A percentile compares a stretch with the other conserved stretches of the same genome.
Conservation (phyloP, 2,329 filamentous ascomycete species). For the Aspergillus unguis region DNA sequence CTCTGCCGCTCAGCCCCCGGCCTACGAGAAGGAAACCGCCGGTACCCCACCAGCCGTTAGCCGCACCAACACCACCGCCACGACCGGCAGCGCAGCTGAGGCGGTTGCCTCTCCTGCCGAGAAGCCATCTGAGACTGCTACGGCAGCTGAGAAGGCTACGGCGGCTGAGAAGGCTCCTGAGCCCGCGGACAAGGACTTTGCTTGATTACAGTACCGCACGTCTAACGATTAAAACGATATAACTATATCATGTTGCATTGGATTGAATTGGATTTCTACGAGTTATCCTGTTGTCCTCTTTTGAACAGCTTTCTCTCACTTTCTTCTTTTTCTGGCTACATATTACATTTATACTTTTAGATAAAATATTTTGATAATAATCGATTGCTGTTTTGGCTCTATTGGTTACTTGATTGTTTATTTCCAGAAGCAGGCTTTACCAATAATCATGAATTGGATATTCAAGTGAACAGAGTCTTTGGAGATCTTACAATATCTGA, state of each 20-base stretch:
- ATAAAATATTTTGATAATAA: too few relatives aligned
- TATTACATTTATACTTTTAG: too few relatives aligned
- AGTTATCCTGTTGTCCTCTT: too few relatives aligned
- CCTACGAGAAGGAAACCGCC: conserved; percentile 25
- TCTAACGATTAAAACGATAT: not conserved
- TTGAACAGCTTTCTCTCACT: too few relatives aligned
- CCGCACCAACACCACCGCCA: conserved; percentile 10
- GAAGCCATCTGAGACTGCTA: conserved; percentile 4
- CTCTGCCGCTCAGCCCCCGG: conserved; percentile 19
- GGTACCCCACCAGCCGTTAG: conserved; percentile 8
- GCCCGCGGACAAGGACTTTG: too few relatives aligned
- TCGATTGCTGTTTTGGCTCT: too few relatives aligned
- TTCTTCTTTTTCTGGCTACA: too few relatives aligned
- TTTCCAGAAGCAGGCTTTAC: too few relatives aligned
- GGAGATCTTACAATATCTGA: too few relatives aligned
- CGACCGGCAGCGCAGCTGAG: conserved; percentile 2
- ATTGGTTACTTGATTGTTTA: too few relatives aligned
- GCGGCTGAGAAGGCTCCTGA: not conserved
- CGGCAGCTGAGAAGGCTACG: not conserved
- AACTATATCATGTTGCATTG: not conserved
- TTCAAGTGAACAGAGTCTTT: too few relatives aligned
- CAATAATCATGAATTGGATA: too few relatives aligned
- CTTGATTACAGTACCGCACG: not conserved
- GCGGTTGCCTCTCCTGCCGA: conserved; percentile 8
- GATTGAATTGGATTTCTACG: not conserved